A percentile compares a stretch with the other conserved stretches of the same genome.
Evolutionary conservation across 2,329 filamentous ascomycete genomes (phyloP).

Genomic region (Microsporum audouinii): DNA sequence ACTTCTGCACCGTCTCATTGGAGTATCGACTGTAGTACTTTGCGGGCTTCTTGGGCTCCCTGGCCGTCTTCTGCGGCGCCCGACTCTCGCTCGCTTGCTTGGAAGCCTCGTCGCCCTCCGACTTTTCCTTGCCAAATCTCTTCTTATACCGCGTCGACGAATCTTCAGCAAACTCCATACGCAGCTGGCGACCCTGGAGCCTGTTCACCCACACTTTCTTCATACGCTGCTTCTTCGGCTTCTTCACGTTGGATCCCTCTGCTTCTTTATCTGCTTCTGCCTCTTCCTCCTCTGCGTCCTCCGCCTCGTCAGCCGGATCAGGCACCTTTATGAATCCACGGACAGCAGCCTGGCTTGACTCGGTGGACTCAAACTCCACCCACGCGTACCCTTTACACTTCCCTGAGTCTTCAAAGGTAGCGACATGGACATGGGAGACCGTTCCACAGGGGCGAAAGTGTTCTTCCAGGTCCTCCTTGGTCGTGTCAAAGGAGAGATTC

Average conservation of each 20-base stretch:
- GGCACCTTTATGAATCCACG: slow-evolving; percentile 64
- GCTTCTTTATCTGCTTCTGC: slow-evolving; percentile 43
- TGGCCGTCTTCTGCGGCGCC: slow-evolving; percentile 19
- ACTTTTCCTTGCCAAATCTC: slow-evolving; percentile 64
- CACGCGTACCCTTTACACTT: slow-evolving; percentile 98
- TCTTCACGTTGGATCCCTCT: slow-evolving; percentile 42
- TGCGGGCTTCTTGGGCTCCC: slow-evolving; percentile 35
- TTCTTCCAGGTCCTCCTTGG: slow-evolving; percentile 64
- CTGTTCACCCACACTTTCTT: slow-evolving; percentile 71
- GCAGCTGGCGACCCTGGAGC: slow-evolving; percentile 65
- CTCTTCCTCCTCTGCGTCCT: slow-evolving; percentile 45
- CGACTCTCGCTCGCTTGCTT: slow-evolving; percentile 11
- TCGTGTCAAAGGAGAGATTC: slow-evolving; percentile 72
- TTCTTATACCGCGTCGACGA: slow-evolving; percentile 84
- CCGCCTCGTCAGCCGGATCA: slow-evolving; percentile 33
- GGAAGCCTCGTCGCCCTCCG: slow-evolving; percentile 12
- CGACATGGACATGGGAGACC: slow-evolving; percentile 72
- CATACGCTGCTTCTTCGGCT: slow-evolving; percentile 48
- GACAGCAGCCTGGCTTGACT: slow-evolving; percentile 63
- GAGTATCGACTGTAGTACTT: slow-evolving; percentile 30
- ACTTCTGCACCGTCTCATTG: slow-evolving; percentile 46
- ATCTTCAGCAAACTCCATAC: slow-evolving; percentile 90
- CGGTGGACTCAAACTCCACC: slow-evolving; percentile 76
- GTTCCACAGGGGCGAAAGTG: slow-evolving; percentile 80
- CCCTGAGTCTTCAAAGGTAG: slow-evolving; percentile 89